These are phyloP conservation scores for Clarireedia hainanense DNA, from an alignment of 2,329 filamentous ascomycete species.

Conservation along the genomic window DNA sequence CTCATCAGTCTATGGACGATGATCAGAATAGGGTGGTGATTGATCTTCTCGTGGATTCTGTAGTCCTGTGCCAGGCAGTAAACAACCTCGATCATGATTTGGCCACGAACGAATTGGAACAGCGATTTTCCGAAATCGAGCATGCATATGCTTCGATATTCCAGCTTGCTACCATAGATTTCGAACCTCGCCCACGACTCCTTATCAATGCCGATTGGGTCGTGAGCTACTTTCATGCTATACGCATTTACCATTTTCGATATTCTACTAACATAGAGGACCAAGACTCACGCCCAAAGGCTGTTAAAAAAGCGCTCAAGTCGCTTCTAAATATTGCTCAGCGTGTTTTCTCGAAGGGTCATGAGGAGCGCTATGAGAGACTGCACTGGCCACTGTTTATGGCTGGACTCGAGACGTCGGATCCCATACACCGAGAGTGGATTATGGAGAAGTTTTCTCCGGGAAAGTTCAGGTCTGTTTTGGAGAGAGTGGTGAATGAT, in stretches of 20 bases:
- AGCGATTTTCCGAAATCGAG: neutral
- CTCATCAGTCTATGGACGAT: neutral
- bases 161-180: neutral
- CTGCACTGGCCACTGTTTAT: constrained; percentile 12
- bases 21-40: neutral
- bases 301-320: neutral
- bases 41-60: neutral
- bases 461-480: neutral
- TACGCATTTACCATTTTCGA: constrained; percentile 2
- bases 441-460: neutral
- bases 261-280: neutral
- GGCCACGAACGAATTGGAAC: neutral
- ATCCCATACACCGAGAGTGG: constrained; percentile 10
- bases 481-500: constrained; percentile 4
- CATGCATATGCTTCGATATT: neutral
- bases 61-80: neutral
- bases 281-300: neutral
- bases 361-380: constrained; percentile 8
- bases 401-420: constrained; percentile 10
- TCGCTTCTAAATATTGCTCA: neutral
- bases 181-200: neutral
- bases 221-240: constrained; percentile 1
- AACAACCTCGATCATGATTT: neutral
- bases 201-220: neutral
- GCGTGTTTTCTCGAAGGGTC: neutral